phyloP scores from a whole-genome alignment of 2,329 filamentous ascomycete species.

The Ascochyta fabae region DNA sequence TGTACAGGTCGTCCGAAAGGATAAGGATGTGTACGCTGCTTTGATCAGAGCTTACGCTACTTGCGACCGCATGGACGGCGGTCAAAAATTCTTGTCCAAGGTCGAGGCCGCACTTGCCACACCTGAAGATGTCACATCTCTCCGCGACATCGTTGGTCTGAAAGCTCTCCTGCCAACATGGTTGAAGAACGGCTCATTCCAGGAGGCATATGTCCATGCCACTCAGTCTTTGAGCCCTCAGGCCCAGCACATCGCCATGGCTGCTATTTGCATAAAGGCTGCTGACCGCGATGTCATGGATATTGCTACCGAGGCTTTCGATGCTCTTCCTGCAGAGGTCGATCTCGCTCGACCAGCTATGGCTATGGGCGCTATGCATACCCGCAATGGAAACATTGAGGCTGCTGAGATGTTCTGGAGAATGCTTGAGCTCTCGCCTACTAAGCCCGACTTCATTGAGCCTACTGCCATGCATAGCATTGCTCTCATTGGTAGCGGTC shows the following conservation, averaged over 20 bases:
- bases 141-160: constrained; percentile 75
- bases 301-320: constrained; percentile 66
- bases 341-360: constrained; percentile 65
- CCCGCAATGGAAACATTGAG: constrained; percentile 80
- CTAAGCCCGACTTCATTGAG: constrained; percentile 76
- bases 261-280: constrained; percentile 74
- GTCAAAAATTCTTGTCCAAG: constrained; percentile 82
- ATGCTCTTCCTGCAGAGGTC: constrained; percentile 56
- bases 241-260: constrained; percentile 68
- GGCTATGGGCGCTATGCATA: constrained; percentile 84
- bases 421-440: constrained; percentile 67
- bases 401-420: constrained; percentile 83
- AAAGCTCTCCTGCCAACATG: constrained; percentile 82
- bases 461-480: constrained; percentile 90
- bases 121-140: constrained; percentile 60
- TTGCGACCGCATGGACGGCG: constrained; percentile 80
- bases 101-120: constrained; percentile 66
- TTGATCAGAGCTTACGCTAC: constrained; percentile 87
- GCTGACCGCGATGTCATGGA: constrained; percentile 78
- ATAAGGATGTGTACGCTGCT: constrained; percentile 87
- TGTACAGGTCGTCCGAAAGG: constrained; percentile 72
- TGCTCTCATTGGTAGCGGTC: constrained; percentile 83
- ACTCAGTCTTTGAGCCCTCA: constrained; percentile 65
- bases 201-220: constrained; percentile 77
- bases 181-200: constrained; percentile 71